Evolutionary conservation across 345 rosid genomes (phyloP), one percentile per base, ranked within the genome.

Genomic region (Rhizophora mangle): DNA sequence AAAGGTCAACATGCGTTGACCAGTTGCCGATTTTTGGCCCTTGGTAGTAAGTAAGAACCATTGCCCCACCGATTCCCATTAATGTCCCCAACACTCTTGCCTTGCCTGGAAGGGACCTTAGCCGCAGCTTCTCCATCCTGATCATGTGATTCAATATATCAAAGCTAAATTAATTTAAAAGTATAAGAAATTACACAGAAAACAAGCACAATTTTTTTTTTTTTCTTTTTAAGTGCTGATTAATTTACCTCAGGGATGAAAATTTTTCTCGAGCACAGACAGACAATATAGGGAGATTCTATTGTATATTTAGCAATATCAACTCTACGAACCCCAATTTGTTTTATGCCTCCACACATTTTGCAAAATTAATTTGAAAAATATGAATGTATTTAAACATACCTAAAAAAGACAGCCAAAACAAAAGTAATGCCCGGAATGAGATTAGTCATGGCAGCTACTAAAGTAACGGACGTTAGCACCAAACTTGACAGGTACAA

Each of bases 51-150:
- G 89, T 84, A 39, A 89, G 76, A 0, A 89, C 37, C 86, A 85
- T 85, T n/a, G 88, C 89, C 20, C 95, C 91, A 3, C 76, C 68
- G 1, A 89, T 70, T 13, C 89, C 89, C 8, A 80, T n/a, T 47
- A 82, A 9, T 54, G 91, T 89, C 49, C 95, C 95, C 2, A 74
- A 13, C 53, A 85, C 78, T 65, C 82, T 89, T 36, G 84, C 85
- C 66, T 79, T 79, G 8, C 88, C 85, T n/a, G 83, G 77, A 0
- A 5, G 5, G 2, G 74, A 72, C 29, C 73, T 53, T 1, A 84
- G 51, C 29, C 52, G 71, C 51, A 84, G 34, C 56, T 63, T 89
- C 81, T 89, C 91, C 68, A 84, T 43, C 67, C 89, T 88, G 68
- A 53, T 8, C 22, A 22, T 55, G 6, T 1, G 5, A 3, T 43